Base-by-base conservation (phyloP, 495 filamentous ascomycete genomes). In the Trichocladium uniseriatum region DNA sequence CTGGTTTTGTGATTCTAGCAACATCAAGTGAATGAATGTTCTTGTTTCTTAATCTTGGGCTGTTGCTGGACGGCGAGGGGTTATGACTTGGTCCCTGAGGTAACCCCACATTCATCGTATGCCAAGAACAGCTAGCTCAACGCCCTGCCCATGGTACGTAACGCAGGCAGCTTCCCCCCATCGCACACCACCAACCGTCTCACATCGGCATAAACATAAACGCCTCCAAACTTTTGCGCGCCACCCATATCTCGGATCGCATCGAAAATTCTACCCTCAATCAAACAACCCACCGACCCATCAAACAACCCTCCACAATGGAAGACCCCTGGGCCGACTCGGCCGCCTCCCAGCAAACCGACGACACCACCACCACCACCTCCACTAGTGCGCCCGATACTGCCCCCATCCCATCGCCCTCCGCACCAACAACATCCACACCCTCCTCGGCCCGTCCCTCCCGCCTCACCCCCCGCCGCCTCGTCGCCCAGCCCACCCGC, bases 401-500 rank as follows among this genome's bases (percentile, higher is more conserved):
- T 10, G 28, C 15, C 43, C 36, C 39, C 16, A 44, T 46, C 20
- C 54, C 15, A 37, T 43, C 32, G 31, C 20, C 52, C n/a, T 13
- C 44, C 16, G 21, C 18, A 29, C 45, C 61, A 64, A 60, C 48
- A 58, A 58, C 37, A 62, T 71, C 46, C 43, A 64, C 74, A 21
- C 70, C 71, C 52, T n/a, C n/a, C n/a, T n/a, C n/a, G n/a, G 64
- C 76, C 16, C 58, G 60, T 28, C 54, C 65, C 39, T 65, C 61
- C 9, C 63, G 67, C 50, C 41, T 57, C 57, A 82, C 78, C 20
- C 79, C 77, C 29, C 83, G 87, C 45, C 86, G 86, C 55, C 75
- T 89, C 54, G 86, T 80, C 61, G 83, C 86, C 34, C 88, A 92
- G 62, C 76, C 85, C 29, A 94, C 87, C 34, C 80, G 80, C 37